Evolutionary conservation across 192 early-diverging fungal genomes (phyloP).

Genomic region (Chytriomyces sp.): DNA sequence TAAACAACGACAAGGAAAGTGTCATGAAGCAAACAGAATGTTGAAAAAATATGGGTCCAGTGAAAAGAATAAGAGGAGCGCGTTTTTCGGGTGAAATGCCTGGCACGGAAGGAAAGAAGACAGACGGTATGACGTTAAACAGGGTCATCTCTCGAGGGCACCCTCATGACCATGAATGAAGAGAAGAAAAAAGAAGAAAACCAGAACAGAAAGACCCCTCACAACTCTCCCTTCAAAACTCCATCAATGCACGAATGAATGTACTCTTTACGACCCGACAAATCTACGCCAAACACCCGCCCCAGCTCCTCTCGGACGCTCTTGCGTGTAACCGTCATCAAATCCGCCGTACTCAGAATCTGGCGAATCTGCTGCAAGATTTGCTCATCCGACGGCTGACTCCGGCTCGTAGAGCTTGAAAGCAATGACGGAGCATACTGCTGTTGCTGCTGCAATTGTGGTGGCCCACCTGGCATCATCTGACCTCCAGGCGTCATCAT

Average conservation of each 20-base stretch:
- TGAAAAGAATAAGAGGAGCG: no score
- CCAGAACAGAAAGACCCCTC: not conserved
- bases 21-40: no score
- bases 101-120: no score
- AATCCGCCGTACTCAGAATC: constrained; percentile 86
- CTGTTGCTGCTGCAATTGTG: not conserved
- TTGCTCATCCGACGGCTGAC: constrained; percentile 56
- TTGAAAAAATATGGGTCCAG: no score
- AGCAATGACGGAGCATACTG: constrained; percentile 12
- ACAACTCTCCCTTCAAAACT: constrained; percentile 57
- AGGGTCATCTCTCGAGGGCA: not conserved
- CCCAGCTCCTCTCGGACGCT: constrained; percentile 86
- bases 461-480: not conserved
- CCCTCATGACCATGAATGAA: not conserved
- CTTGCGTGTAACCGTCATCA: constrained; percentile 98
- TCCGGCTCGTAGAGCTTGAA: constrained; percentile 28
- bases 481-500: not conserved
- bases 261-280: constrained; percentile 81
- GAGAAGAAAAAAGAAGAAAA: not conserved
- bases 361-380: constrained; percentile 59
- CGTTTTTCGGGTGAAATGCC: no score
- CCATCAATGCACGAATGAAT: constrained; percentile 89
- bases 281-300: constrained; percentile 79
- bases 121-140: no score
- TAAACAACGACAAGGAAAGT: no score